These are phyloP conservation scores for Candida buenavistaensis DNA, from an alignment of 1,139 yeast genomes.

Conservation along the genomic window DNA sequence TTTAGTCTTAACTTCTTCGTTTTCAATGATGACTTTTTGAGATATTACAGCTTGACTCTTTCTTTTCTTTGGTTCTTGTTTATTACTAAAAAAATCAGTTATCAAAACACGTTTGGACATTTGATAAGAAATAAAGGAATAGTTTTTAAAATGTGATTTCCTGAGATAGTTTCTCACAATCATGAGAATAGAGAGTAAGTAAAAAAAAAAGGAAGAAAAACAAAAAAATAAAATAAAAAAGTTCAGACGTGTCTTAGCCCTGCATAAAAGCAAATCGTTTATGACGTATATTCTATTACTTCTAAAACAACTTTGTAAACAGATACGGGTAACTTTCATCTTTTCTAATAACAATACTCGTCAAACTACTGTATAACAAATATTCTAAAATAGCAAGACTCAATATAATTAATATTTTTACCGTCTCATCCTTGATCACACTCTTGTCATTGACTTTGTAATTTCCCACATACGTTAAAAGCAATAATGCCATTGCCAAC, in stretches of 20 bases:
- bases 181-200: no score
- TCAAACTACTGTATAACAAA: conserved; percentile 36
- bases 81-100: conserved; percentile 14
- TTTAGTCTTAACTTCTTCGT: not conserved
- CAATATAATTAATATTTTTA: conserved; percentile 20
- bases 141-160: no score
- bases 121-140: not conserved
- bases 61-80: conserved; percentile 1
- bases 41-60: no score
- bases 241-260: no score
- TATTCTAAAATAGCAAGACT: conserved; percentile 22
- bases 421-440: conserved; percentile 19
- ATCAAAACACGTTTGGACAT: conserved; percentile 15
- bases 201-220: no score
- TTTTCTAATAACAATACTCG: conserved; percentile 41
- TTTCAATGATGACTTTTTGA: no score
- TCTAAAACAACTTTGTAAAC: conserved; percentile 32
- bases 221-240: no score
- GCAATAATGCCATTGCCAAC: conserved; percentile 40
- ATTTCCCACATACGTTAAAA: conserved; percentile 38
- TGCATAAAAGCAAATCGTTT: not conserved
- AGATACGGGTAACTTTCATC: conserved; percentile 43
- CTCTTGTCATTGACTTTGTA: conserved; percentile 24
- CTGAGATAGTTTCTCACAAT: no score
- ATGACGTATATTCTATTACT: not conserved